Evolutionary conservation across 345 rosid genomes (phyloP).

Genomic region (Brassica nigra): DNA sequence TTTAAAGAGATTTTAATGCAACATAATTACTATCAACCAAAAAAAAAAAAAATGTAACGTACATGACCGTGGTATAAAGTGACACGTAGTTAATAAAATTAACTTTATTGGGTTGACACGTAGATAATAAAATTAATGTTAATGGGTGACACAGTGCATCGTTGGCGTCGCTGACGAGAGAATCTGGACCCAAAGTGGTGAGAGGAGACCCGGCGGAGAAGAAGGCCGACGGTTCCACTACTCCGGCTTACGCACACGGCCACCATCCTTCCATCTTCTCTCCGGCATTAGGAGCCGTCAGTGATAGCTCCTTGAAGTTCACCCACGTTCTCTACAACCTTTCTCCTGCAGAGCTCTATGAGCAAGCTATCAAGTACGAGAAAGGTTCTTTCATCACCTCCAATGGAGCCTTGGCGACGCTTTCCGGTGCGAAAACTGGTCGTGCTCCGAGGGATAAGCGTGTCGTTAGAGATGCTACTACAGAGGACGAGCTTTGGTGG

Average conservation of each 20-base stretch:
- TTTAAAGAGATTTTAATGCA: constrained; percentile 3
- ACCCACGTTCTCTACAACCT: constrained; percentile 95
- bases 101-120: neutral
- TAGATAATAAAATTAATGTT: neutral
- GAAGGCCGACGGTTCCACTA: constrained; percentile 45
- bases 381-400: constrained; percentile 88
- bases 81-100: neutral
- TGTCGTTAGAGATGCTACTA: constrained; percentile 72
- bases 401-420: constrained; percentile 87
- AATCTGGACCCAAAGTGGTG: constrained; percentile 85
- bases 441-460: constrained; percentile 97
- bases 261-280: constrained; percentile 45
- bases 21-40: neutral
- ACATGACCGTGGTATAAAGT: neutral
- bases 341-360: constrained; percentile 93
- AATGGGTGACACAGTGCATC: constrained; percentile 67
- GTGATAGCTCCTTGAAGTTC: constrained; percentile 88
- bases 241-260: constrained; percentile 44
- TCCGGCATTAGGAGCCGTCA: constrained; percentile 62
- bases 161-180: constrained; percentile 87
- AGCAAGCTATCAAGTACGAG: constrained; percentile 86
- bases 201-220: constrained; percentile 80
- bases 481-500: constrained; percentile 92
- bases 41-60: neutral
- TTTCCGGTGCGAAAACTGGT: constrained; percentile 98